Base-by-base conservation (phyloP, 805 yeast species). In the Ogataea degrootiae region DNA sequence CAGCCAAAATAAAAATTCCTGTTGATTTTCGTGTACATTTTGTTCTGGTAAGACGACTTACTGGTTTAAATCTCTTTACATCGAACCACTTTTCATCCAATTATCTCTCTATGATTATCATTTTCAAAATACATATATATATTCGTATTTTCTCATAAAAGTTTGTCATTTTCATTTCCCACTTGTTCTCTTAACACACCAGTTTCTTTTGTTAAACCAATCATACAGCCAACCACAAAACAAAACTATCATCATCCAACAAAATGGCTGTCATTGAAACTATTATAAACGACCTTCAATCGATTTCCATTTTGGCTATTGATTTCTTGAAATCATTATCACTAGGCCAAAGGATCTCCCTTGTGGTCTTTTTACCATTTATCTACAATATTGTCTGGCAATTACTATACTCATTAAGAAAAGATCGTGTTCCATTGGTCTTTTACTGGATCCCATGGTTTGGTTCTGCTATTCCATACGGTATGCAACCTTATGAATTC, bases 391-490 rank as follows among this genome's bases (percentile, higher is more conserved):
- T 84, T 34, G 58, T 75, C 22, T 85, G 83, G 83, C 94, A 86
- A 66, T 67, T 83, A 3, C 59, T 78, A 14, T 83, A 83, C 65
- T 80, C 87, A n/a, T 65, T 85, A 43, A 76, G 92, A 68, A 81
- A 72, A 47, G 96, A 89, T 68, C 75, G 96, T 47, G 96, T 82
- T 11, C 99, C 99, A 3, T 63, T 92, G 55, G 98, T 89, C 2
- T 88, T 87, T 61, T 83, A 94, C 72, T 84, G 90, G 85, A 74
- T 94, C 51, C 99, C 99, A 31, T 90, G 97, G 96, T 73, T 92
- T 40, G 99, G 99, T 41, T 84, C 94, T 35, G 95, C 97, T 37
- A 79, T 87, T 39, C 70, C 78, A 6, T 94, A 89, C 62, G 99
- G 99, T 59, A 86, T 83, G 85, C 85, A 85, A 54, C 99, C 99